Percentiles rank a stretch among this genome's conserved stretches.
Conservation (phyloP, 352 stramenopile species). For the Phytophthora ramorum region DNA sequence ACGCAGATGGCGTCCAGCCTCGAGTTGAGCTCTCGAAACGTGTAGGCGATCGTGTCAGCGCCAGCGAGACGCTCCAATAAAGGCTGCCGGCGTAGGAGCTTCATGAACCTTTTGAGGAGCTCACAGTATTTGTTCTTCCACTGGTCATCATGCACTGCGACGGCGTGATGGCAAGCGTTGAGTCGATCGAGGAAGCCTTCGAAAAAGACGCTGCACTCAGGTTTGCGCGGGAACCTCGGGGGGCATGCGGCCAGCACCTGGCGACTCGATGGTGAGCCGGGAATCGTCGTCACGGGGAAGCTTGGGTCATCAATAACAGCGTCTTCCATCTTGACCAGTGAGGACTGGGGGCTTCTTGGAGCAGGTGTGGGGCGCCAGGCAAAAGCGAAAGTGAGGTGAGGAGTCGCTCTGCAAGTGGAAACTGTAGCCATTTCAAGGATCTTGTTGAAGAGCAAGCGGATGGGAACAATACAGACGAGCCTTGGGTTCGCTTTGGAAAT, state of each 20-base stretch:
- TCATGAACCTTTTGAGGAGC: slow-evolving; percentile 8
- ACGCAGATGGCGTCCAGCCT: slow-evolving; percentile 11
- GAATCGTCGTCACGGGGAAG: slow-evolving; percentile 6
- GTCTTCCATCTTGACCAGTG: slow-evolving; percentile 5
- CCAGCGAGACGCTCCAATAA: slow-evolving; percentile 22
- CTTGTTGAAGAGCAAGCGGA: no score
- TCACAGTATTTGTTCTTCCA: slow-evolving; percentile 1
- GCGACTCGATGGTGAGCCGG: not conserved
- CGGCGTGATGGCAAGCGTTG: not conserved
- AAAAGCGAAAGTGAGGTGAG: slow-evolving; percentile 9
- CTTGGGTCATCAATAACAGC: no score
- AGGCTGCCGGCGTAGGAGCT: slow-evolving; percentile 9
- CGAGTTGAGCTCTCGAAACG: slow-evolving; percentile 4
- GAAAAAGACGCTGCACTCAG: slow-evolving; percentile 7
- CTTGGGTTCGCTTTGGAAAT: no score
- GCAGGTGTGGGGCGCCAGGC: no score
- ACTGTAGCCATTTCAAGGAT: no score
- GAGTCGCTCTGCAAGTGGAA: no score
- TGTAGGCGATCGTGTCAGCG: slow-evolving; percentile 7
- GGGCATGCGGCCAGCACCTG: slow-evolving; percentile 1
- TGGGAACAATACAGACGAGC: no score
- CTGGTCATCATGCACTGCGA: slow-evolving; percentile 1
- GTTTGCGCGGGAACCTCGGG: not conserved
- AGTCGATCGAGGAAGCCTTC: not conserved
- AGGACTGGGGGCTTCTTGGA: no score